phyloP scores from a whole-genome alignment of 129 eudicot genomes.

The carrot (Daucus carota) region DH1_v3.0 NC_030381.2:37633501-37634000 shows the following conservation, averaged over 20 bases:
- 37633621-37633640: background rate
- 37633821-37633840: background rate
- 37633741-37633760: background rate
- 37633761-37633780: background rate
- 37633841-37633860: slow-evolving; percentile 1
- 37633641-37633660: background rate
- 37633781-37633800: background rate
- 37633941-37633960: slow-evolving; percentile 14
- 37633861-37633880: background rate
- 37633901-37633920: background rate
- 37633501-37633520: too few relatives aligned
- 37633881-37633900: background rate
- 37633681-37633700: background rate
- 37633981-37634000: slow-evolving; percentile 10
- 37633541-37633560: too few relatives aligned
- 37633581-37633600: background rate
- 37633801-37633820: background rate
- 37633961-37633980: slow-evolving; percentile 15
- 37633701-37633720: background rate
- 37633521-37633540: too few relatives aligned
- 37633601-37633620: background rate
- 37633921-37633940: background rate
- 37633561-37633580: too few relatives aligned
- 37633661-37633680: background rate
- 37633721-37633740: background rate